Evolutionary conservation across 495 filamentous ascomycete genomes (phyloP).

Genomic region (Penicillium lividum): DNA sequence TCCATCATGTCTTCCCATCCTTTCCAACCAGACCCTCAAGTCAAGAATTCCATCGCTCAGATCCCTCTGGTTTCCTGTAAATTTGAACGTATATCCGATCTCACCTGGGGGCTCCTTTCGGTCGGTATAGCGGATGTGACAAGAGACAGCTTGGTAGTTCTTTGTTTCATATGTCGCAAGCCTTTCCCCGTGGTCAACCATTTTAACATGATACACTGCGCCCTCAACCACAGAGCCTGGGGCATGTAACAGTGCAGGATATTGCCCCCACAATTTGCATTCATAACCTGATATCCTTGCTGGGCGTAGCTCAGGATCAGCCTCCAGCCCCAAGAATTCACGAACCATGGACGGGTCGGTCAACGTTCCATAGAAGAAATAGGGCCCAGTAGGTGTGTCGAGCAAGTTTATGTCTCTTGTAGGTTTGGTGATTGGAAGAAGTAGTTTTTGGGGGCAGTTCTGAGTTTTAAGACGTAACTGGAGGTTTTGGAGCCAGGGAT

Average conservation of each 20-base stretch:
- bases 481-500: conserved; percentile 15
- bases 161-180: conserved; percentile 32
- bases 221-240: conserved; percentile 21
- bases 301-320: conserved; percentile 2
- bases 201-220: conserved; percentile 29
- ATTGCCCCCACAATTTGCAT: conserved; percentile 22
- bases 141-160: conserved; percentile 23
- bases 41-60: conserved; percentile 5
- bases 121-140: conserved; percentile 29
- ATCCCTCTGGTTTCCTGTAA: conserved; percentile 24
- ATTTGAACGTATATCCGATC: conserved; percentile 27
- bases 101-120: conserved; percentile 21
- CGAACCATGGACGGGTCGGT: conserved; percentile 11
- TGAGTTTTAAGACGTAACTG: conserved; percentile 17
- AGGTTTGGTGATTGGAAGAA: conserved; percentile 17
- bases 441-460: conserved; percentile 11
- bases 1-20: neutral
- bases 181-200: conserved; percentile 20
- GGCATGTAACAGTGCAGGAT: conserved; percentile 29
- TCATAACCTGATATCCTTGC: conserved; percentile 9
- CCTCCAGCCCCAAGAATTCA: conserved; percentile 11
- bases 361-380: conserved; percentile 28
- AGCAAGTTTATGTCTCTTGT: neutral
- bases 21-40: neutral
- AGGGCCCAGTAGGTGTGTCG: conserved; percentile 15